phyloP scores from a whole-genome alignment of 176 grass and related monocot species.

The Areca catechu region DNA sequence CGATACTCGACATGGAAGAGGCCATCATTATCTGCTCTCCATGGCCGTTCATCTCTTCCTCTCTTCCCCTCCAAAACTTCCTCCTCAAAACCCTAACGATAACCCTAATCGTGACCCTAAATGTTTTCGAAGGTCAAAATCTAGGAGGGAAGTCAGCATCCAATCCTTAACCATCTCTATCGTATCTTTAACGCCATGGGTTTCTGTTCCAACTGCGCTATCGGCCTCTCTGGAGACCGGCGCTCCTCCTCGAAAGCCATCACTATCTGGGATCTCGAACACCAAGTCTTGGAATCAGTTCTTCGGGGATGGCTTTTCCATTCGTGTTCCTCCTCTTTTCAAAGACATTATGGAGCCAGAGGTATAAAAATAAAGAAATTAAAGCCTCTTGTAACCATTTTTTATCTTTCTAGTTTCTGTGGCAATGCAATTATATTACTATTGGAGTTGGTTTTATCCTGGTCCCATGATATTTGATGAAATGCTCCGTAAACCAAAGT shows the following conservation, averaged over 20 bases:
- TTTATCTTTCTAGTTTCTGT: too few species aligned
- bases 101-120: neutral
- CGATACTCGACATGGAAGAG: too few species aligned
- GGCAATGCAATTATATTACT: too few species aligned
- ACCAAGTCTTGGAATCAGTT: conserved; percentile 83
- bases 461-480: too few species aligned
- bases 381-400: too few species aligned
- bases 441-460: too few species aligned
- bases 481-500: too few species aligned
- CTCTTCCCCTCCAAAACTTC: conserved; percentile 18
- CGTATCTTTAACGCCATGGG: conserved; percentile 1
- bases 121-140: neutral
- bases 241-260: conserved; percentile 8
- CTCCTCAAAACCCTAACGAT: conserved; percentile 10
- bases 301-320: conserved; percentile 87
- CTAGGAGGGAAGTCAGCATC: conserved; percentile 42
- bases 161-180: conserved; percentile 22
- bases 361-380: conserved; percentile 11
- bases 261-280: conserved; percentile 63
- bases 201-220: neutral
- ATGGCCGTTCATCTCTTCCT: conserved; percentile 60
- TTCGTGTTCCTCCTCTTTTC: conserved; percentile 79
- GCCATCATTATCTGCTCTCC: neutral
- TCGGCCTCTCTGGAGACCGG: neutral
- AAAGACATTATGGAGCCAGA: conserved; percentile 94